Evolutionary conservation across 164 flowering plant genomes (phyloP).

Genomic region (Cinnamomum chago): DNA sequence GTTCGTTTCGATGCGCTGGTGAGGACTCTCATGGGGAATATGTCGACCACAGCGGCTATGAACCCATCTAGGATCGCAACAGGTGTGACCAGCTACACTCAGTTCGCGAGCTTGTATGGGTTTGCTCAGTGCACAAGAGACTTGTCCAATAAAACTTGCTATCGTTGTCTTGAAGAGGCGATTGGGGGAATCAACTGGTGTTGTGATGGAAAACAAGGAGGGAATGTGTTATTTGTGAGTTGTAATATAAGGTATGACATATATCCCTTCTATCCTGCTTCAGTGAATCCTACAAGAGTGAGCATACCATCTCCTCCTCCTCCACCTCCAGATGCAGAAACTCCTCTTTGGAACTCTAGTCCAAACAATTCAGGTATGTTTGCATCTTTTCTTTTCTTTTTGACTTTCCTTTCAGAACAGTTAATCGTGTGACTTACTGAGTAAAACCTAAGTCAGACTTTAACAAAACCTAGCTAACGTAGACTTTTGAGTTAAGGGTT

Average conservation of each 20-base stretch:
- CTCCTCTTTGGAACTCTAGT: background rate
- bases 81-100: constrained; percentile 1
- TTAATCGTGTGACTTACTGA: too few species aligned
- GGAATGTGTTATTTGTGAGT: constrained; percentile 15
- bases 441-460: too few species aligned
- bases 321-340: background rate
- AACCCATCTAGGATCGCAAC: constrained; percentile 20
- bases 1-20: constrained; percentile 13
- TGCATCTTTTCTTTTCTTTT: too few species aligned
- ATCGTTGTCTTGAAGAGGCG: constrained; percentile 17
- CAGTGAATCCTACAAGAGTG: background rate
- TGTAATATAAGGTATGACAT: constrained; percentile 25
- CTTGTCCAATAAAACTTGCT: constrained; percentile 21
- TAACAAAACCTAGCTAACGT: too few species aligned
- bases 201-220: constrained; percentile 20
- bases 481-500: too few species aligned
- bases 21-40: constrained; percentile 10
- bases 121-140: constrained; percentile 46
- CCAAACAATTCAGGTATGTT: background rate
- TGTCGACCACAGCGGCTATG: constrained; percentile 21
- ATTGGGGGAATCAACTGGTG: background rate
- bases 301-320: background rate
- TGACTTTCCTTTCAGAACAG: too few species aligned
- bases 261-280: background rate
- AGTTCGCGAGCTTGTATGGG: constrained; percentile 19